Conservation (phyloP, 2,329 filamentous ascomycete genomes). For the Colletotrichum somersetense region DNA sequence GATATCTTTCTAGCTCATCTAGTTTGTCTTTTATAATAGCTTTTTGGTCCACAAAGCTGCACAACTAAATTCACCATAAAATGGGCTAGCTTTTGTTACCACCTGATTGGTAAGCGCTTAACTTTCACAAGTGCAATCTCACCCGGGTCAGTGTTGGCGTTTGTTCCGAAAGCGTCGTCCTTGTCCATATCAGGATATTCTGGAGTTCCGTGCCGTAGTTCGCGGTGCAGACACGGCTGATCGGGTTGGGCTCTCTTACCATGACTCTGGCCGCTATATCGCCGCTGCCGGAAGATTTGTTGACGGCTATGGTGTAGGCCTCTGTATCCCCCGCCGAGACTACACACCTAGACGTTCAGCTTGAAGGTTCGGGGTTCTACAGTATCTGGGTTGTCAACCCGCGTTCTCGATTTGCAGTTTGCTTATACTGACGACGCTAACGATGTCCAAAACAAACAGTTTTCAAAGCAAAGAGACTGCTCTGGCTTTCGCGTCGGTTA, state of each 20-base stretch:
- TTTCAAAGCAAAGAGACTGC: too few species aligned
- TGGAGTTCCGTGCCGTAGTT: constrained; percentile 8
- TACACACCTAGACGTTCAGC: background rate
- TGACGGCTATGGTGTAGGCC: background rate
- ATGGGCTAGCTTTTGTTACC: constrained; percentile 46
- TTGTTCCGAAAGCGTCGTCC: constrained; percentile 54
- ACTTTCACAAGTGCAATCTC: constrained; percentile 53
- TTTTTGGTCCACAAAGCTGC: constrained; percentile 58
- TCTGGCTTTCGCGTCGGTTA: background rate
- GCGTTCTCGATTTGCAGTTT: too few species aligned
- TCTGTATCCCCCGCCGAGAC: background rate
- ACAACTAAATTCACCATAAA: constrained; percentile 52
- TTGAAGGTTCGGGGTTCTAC: background rate
- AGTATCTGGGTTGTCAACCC: background rate
- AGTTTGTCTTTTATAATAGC: constrained; percentile 69
- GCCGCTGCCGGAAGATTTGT: background rate
- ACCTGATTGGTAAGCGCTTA: constrained; percentile 25
- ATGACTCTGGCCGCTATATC: background rate
- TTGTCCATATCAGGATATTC: constrained; percentile 26
- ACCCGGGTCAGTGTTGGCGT: constrained; percentile 54
- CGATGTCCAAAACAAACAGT: background rate
- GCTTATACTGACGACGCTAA: background rate
- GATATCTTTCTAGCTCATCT: constrained; percentile 64
- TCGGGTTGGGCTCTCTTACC: background rate
- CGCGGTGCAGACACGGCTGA: constrained; percentile 5